Evolutionary conservation across 495 filamentous ascomycete genomes (phyloP), one percentile per base, ranked within the genome.

Genomic region (Penicillium taxi): DNA sequence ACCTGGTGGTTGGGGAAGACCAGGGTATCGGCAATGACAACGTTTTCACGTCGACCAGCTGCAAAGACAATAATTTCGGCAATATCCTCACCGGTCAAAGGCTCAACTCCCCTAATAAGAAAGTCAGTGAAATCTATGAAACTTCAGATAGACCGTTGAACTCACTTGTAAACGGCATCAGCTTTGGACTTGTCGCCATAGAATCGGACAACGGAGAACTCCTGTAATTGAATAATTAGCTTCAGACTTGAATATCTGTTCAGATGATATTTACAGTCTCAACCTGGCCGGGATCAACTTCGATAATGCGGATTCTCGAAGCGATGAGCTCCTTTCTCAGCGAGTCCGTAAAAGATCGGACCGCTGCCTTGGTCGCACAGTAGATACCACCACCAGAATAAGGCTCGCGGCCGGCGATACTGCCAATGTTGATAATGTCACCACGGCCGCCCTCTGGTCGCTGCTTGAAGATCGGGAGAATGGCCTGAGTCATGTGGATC

Each of bases 381-480:
- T 98, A 98, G 48, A 98, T 94, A 49, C 81, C 80, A 16, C 91
- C 91, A 28, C 93, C 88, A 4, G 78, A 67, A 62, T 98, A 98
- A 8, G 83, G 73, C 48, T 95, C 90, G 25, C 91, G 77, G 15
- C 91, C 91, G 16, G 91, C 91, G 55, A 98, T 91, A 50, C 82
- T 89, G 37, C 91, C 91, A 54, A 98, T 84, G 62, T 96, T 96
- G 61, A 98, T 93, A 54, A 98, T 89, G 53, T 98, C 91, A 42
- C 91, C 91, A 19, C 69, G 65, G 35, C 88, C 89, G 33, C 86
- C 85, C 26, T 89, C 77, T 9, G 70, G 61, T 25, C 86, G 78
- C 53, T 78, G 74, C 67, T 87, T 81, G 73, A 87, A 94, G 58
- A 88, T 80, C 13, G 81, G 75, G 13, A 98, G 73, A 31, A 95